Evolutionary conservation across 805 yeast genomes (phyloP).

Genomic region (Kodamaea sagamina): DNA sequence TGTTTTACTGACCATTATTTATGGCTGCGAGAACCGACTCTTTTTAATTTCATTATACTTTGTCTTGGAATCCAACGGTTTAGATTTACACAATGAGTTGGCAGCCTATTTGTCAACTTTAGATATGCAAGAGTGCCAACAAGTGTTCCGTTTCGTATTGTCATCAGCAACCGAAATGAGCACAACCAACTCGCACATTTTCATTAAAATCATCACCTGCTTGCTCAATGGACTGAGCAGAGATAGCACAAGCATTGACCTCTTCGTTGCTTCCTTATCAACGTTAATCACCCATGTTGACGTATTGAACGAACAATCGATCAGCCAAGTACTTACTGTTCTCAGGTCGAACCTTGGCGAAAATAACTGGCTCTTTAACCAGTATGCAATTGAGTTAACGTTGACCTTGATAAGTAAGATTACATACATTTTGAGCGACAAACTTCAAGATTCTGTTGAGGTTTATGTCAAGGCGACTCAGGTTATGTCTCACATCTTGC

Average conservation of each 20-base stretch:
- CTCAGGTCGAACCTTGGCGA: conserved; percentile 49
- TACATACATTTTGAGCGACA: conserved; percentile 12
- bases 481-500: conserved; percentile 58
- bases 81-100: conserved; percentile 7
- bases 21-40: background rate
- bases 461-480: conserved; percentile 45
- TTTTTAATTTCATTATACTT: conserved; percentile 11
- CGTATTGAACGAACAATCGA: background rate
- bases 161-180: conserved; percentile 1
- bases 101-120: background rate
- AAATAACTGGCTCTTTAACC: conserved; percentile 60
- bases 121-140: background rate
- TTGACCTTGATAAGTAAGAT: conserved; percentile 41
- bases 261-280: conserved; percentile 32
- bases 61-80: conserved; percentile 7
- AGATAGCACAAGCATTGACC: background rate
- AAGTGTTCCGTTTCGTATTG: conserved; percentile 7
- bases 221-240: conserved; percentile 2
- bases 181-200: background rate
- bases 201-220: conserved; percentile 3
- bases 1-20: conserved; percentile 5
- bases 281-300: conserved; percentile 20
- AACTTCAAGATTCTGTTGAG: conserved; percentile 21
- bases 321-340: conserved; percentile 15
- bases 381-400: conserved; percentile 62